Evolutionary conservation across 1,139 yeast species (phyloP).

Genomic region (Yamadazyma membranifaciens): DNA sequence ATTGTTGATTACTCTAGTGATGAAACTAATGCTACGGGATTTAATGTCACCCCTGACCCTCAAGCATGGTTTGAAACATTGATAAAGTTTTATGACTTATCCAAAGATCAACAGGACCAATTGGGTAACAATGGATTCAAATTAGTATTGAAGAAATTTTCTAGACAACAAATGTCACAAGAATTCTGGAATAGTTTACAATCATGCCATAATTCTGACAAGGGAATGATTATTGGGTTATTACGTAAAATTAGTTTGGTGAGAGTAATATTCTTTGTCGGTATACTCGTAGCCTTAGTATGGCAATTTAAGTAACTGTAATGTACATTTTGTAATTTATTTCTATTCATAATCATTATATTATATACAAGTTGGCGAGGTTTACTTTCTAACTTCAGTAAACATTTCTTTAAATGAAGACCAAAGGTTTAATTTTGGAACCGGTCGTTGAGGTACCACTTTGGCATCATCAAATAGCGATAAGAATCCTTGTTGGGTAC

Average conservation of each 20-base stretch:
- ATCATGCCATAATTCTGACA: conserved; percentile 10
- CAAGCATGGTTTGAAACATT: conserved; percentile 60
- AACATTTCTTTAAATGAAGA: conserved; percentile 34
- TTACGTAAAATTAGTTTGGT: conserved; percentile 1
- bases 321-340: not conserved
- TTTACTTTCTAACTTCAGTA: conserved; percentile 12
- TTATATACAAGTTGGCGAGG: not conserved
- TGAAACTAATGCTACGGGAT: conserved; percentile 65
- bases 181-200: conserved; percentile 37
- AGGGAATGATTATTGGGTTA: conserved; percentile 14
- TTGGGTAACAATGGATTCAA: conserved; percentile 52
- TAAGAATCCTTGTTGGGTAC: conserved; percentile 15
- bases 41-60: conserved; percentile 56
- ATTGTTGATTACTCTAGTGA: conserved; percentile 47
- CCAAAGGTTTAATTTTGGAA: conserved; percentile 29
- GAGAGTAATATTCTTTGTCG: not conserved
- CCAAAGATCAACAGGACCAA: conserved; percentile 21
- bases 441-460: conserved; percentile 19
- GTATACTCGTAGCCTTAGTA: not conserved
- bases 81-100: conserved; percentile 23
- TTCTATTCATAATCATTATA: conserved; percentile 1
- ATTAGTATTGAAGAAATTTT: conserved; percentile 53
- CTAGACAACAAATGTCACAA: conserved; percentile 61
- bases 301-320: conserved; percentile 4
- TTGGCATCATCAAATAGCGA: conserved; percentile 15